These are phyloP conservation scores for Vishniacozyma victoriae DNA, from an alignment of 768 basidiomycete genomes.

Conservation along the genomic window DNA sequence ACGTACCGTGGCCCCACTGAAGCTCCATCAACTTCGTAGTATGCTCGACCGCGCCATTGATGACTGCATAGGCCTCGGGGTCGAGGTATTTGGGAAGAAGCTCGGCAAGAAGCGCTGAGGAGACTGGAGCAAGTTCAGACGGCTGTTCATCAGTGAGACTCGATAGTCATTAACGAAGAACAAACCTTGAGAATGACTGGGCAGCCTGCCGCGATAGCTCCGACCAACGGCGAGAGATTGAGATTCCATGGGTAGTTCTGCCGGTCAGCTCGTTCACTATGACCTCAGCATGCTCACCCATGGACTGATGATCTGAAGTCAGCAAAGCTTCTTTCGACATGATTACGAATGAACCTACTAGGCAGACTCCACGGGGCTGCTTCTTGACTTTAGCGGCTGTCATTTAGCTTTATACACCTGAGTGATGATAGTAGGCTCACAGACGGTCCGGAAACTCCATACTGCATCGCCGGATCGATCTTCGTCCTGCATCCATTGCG, in stretches of 20 bases:
- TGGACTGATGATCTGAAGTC: slow-evolving; percentile 36
- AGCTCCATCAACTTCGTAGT: slow-evolving; percentile 35
- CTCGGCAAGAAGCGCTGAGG: slow-evolving; percentile 32
- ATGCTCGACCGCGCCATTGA: slow-evolving; percentile 36
- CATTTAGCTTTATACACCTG: background rate
- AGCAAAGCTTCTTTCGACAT: background rate
- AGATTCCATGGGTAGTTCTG: slow-evolving; percentile 45
- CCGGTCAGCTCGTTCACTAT: background rate
- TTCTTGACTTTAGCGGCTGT: slow-evolving; percentile 36
- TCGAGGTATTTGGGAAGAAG: slow-evolving; percentile 42
- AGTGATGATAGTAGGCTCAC: slow-evolving; percentile 22
- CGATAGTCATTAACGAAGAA: background rate
- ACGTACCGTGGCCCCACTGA: slow-evolving; percentile 45
- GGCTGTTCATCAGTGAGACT: slow-evolving; percentile 31
- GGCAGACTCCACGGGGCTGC: slow-evolving; percentile 42
- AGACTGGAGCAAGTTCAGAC: slow-evolving; percentile 39
- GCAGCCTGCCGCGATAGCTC: slow-evolving; percentile 47
- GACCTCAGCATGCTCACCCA: slow-evolving; percentile 39
- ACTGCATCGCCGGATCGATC: slow-evolving; percentile 31
- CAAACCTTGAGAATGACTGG: slow-evolving; percentile 43
- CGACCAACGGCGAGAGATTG: slow-evolving; percentile 34
- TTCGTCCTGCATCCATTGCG: slow-evolving; percentile 45
- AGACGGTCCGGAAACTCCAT: slow-evolving; percentile 33
- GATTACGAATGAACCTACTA: slow-evolving; percentile 30
- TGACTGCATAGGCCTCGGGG: slow-evolving; percentile 37